Base-by-base conservation (phyloP, 2,329 filamentous ascomycete species). In the Fusarium pseudograminearum region DNA sequence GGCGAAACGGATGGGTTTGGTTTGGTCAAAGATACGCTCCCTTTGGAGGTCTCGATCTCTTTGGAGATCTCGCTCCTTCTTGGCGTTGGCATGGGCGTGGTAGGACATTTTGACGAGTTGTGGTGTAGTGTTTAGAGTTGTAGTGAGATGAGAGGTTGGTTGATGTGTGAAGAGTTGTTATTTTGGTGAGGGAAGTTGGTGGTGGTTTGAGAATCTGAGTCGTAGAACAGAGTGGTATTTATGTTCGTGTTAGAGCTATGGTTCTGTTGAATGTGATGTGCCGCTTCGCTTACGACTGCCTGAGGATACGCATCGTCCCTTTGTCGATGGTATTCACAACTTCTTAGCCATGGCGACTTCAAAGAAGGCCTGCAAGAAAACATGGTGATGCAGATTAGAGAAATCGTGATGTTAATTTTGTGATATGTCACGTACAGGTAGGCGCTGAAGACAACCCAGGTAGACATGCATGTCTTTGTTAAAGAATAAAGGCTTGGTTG, bases 1-100 rank as follows among this genome's bases (percentile, higher is more conserved):
- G 4, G 55, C 15, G 47, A 65, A 57, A 2, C 38, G 52, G 6
- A 65, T 36, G 1, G 34, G 52, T 3, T 15, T 38, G 2, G 45
- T 33, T 24, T 46, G 34, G n/a, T 41, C 51, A 26, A 53, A 67
- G 20, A 65, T 15, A 7, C 31, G 18, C 31, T 28, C 24, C 14
- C n/a, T 30, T 15, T 18, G 44, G 26, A 15, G 26, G 34, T 22
- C n/a, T 20, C 51, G 40, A n/a, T 28, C 24, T 16, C n/a, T 30
- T 15, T 18, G 44, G 26, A 15, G 26, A 30, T 22, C n/a, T 20
- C 51, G 40, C 5, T 20, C n/a, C 2, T 33, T 30, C n/a, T 33
- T 57, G 12, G n/a, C 4, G 6, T 30, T 14, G 20, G 11, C 5
- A 1, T 46, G 3, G 6, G n/a, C 10, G 9, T 10, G 3, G 6